Evolutionary conservation across 371 early-diverging fungal genomes (phyloP).

Genomic region (Blakeslea trispora): DNA sequence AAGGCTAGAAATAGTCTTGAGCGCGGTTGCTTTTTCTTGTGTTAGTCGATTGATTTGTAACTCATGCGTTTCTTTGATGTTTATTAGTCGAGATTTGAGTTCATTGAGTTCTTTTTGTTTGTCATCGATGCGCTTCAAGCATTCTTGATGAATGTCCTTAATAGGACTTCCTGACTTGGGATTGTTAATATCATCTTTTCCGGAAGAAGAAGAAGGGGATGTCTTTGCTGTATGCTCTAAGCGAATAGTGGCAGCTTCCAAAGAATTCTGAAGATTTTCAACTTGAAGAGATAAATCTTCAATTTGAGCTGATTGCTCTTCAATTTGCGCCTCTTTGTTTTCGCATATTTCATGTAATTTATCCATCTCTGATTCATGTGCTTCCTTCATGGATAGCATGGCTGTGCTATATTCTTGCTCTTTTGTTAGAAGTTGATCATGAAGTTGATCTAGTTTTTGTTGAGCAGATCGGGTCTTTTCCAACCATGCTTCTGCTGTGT

Average conservation of each 20-base stretch:
- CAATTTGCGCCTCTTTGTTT: constrained; percentile 23
- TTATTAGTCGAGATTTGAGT: constrained; percentile 23
- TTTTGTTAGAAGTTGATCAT: constrained; percentile 17
- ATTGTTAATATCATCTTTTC: constrained; percentile 17
- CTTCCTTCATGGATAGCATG: constrained; percentile 13
- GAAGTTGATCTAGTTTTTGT: constrained; percentile 34
- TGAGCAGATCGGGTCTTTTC: constrained; percentile 42
- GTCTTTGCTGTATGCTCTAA: constrained; percentile 32
- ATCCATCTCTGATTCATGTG: constrained; percentile 13
- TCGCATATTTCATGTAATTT: constrained; percentile 10
- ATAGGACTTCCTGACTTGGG: not conserved
- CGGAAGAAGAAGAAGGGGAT: constrained; percentile 15
- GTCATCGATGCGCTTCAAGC: constrained; percentile 25
- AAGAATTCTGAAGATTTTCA: constrained; percentile 38
- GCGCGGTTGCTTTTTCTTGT: constrained; percentile 38
- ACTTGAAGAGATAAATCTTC: constrained; percentile 31
- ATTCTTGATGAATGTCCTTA: constrained; percentile 22
- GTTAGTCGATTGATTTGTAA: constrained; percentile 29
- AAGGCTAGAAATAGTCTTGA: constrained; percentile 17
- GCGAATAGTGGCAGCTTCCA: constrained; percentile 43
- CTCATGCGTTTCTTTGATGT: constrained; percentile 34
- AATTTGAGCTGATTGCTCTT: constrained; percentile 30
- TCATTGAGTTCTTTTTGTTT: constrained; percentile 37
- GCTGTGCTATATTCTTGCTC: constrained; percentile 17
- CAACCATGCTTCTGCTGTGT: constrained; percentile 46